Evolutionary conservation across 2,329 filamentous ascomycete species (phyloP).

Genomic region (Xylaria sp.): DNA sequence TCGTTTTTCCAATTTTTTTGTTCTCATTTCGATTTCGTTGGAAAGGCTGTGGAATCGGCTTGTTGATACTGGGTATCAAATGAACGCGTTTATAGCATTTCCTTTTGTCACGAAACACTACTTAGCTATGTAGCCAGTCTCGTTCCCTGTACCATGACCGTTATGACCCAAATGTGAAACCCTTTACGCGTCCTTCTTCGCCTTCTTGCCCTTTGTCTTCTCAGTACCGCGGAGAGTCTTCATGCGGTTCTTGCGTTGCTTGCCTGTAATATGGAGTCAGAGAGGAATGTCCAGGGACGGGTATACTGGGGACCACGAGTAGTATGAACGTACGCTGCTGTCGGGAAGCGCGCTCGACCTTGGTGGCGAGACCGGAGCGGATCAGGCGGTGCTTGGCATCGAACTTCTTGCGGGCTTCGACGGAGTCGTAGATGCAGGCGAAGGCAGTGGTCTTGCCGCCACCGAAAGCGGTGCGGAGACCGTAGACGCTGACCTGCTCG

Average conservation of each 20-base stretch:
- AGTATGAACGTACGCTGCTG: conserved; percentile 82
- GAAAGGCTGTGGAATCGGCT: conserved; percentile 7
- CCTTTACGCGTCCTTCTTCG: conserved; percentile 69
- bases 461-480: conserved; percentile 97
- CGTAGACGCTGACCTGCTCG: conserved; percentile 96
- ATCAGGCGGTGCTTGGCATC: conserved; percentile 97
- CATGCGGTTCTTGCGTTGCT: conserved; percentile 99
- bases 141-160: conserved; percentile 17
- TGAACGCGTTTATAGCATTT: conserved; percentile 19
- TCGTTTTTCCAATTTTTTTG: background rate
- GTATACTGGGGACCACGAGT: background rate
- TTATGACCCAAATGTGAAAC: conserved; percentile 20
- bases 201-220: conserved; percentile 93
- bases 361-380: conserved; percentile 83
- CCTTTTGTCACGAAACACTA: conserved; percentile 20
- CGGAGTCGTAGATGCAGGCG: conserved; percentile 89
- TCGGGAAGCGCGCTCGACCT: conserved; percentile 96
- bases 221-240: conserved; percentile 98
- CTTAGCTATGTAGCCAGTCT: conserved; percentile 19
- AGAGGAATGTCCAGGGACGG: background rate
- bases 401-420: conserved; percentile 99
- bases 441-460: conserved; percentile 99
- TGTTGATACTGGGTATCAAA: conserved; percentile 20
- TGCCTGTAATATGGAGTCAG: conserved; percentile 53
- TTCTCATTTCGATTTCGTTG: conserved; percentile 7